phyloP scores from a whole-genome alignment of 148 eudicot genomes.

The Rhododendron griersonianum region DNA sequence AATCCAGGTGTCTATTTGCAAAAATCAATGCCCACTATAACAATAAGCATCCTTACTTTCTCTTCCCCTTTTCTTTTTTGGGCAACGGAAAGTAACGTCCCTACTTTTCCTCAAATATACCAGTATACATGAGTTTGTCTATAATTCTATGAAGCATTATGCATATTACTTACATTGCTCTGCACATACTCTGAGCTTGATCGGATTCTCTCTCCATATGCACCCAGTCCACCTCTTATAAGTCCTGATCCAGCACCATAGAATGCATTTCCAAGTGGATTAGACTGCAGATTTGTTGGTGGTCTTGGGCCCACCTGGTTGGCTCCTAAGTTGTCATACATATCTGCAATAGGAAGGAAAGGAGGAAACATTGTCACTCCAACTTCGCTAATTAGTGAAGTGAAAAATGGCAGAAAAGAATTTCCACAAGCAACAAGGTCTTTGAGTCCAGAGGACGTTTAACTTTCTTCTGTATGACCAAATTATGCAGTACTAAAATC shows the following conservation, averaged over 20 bases:
- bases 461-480: background rate
- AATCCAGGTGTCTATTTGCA: background rate
- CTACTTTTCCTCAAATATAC: background rate
- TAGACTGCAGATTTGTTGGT: conserved; percentile 48
- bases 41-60: background rate
- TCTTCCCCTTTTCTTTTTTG: too few relatives aligned
- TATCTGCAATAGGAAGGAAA: conserved; percentile 26
- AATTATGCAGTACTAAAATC: background rate
- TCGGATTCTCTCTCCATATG: conserved; percentile 84
- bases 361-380: background rate
- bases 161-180: conserved; percentile 61
- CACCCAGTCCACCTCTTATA: conserved; percentile 79
- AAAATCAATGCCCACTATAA: background rate
- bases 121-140: background rate
- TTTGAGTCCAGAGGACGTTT: background rate
- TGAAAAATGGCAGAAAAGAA: background rate
- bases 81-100: background rate
- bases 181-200: conserved; percentile 94
- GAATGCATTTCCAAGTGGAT: conserved; percentile 71
- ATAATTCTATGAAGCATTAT: background rate
- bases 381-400: background rate
- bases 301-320: conserved; percentile 57
- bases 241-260: conserved; percentile 75
- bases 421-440: background rate
- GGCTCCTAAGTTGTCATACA: conserved; percentile 71